phyloP scores from a whole-genome alignment of 75 land plant genomes.

The Chamaecyparis obtusa region DNA sequence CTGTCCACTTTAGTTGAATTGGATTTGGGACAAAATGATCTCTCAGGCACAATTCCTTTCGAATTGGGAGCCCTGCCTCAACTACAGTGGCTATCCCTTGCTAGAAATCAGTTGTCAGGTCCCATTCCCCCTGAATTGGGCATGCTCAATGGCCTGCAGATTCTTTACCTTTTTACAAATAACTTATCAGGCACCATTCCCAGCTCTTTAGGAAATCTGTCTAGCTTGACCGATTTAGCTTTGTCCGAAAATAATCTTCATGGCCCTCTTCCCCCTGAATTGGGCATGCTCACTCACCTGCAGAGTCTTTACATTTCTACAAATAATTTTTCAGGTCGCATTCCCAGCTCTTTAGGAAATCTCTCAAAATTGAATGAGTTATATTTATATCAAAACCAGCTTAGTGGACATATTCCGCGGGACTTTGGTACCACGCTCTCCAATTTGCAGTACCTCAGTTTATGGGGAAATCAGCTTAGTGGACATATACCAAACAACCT shows the following conservation, averaged over 20 bases:
- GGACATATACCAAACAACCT: conserved; percentile 42
- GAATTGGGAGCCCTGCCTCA: too few species aligned
- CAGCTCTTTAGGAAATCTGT: conserved; percentile 27
- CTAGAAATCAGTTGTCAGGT: too few species aligned
- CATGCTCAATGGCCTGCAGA: too few species aligned
- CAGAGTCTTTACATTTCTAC: conserved; percentile 28
- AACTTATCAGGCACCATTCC: too few species aligned
- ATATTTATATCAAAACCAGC: conserved; percentile 30
- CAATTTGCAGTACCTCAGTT: conserved; percentile 37
- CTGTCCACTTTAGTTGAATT: too few species aligned
- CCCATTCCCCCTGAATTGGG: too few species aligned
- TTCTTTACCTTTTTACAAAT: too few species aligned
- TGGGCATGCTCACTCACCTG: conserved; percentile 40
- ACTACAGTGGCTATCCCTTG: too few species aligned
- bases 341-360: conserved; percentile 23
- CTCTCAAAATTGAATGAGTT: conserved; percentile 27
- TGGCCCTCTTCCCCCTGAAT: conserved; percentile 49
- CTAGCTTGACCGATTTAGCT: conserved; percentile 31
- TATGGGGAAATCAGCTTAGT: conserved; percentile 40
- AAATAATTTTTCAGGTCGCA: conserved; percentile 45
- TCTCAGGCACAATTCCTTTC: too few species aligned
- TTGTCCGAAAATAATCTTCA: conserved; percentile 39
- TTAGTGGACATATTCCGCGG: conserved; percentile 46
- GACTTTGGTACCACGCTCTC: conserved; percentile 35
- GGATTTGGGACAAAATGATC: too few species aligned